Evolutionary conservation across 768 basidiomycete genomes (phyloP).

Genomic region (Suillus decipiens): DNA sequence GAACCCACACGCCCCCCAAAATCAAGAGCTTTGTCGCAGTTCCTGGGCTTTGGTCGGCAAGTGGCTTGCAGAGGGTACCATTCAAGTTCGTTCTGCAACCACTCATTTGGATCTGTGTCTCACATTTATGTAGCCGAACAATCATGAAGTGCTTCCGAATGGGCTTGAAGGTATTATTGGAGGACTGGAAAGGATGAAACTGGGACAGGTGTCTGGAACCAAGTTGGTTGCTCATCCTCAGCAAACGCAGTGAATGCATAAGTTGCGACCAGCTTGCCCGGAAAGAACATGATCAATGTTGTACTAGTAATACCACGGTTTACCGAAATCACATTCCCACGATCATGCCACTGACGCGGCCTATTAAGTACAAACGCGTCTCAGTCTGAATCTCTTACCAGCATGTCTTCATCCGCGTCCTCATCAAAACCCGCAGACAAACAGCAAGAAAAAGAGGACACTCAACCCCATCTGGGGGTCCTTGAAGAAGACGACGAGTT

Average conservation of each 20-base stretch:
- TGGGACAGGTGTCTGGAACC: conserved; percentile 41
- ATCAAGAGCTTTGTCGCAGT: conserved; percentile 18
- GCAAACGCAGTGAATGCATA: conserved; percentile 28
- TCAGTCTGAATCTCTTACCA: conserved; percentile 6
- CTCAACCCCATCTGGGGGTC: conserved; percentile 75
- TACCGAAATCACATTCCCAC: conserved; percentile 20
- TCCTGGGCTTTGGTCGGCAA: conserved; percentile 22
- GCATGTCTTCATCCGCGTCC: conserved; percentile 48
- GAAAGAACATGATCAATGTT: neutral
- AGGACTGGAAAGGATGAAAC: conserved; percentile 38
- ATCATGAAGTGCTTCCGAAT: conserved; percentile 40
- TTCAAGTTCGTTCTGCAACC: conserved; percentile 22
- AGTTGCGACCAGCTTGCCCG: neutral
- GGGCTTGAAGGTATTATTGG: conserved; percentile 41
- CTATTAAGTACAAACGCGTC: neutral
- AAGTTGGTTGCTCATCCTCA: conserved; percentile 47
- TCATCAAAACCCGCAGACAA: conserved; percentile 46
- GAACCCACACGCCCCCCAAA: conserved; percentile 22
- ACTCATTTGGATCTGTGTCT: conserved; percentile 1
- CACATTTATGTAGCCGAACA: conserved; percentile 37
- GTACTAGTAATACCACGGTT: neutral
- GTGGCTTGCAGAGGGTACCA: conserved; percentile 30
- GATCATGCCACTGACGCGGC: conserved; percentile 17
- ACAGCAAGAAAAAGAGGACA: conserved; percentile 41
- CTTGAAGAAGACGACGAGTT: conserved; percentile 98